Evolutionary conservation across 2,329 filamentous ascomycete species (phyloP), one percentile per base, ranked within the genome.

Genomic region (Camptophora hylomeconis): DNA sequence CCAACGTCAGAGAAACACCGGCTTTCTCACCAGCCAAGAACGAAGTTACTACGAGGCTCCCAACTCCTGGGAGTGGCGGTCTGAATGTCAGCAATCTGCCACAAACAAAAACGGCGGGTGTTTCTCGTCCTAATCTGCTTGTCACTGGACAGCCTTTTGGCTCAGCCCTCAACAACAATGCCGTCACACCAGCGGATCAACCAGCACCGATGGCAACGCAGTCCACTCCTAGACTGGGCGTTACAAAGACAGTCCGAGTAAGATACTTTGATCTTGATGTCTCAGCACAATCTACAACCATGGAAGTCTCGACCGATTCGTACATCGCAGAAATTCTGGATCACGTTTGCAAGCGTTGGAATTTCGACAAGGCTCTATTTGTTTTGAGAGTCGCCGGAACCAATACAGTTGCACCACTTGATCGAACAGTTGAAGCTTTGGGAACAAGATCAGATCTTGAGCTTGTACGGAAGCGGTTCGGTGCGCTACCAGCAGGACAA

Each of bases 301-400:
- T 73, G 28, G 64, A 66, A 29, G 70, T 69, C 17, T 72, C 70
- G 3, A 71, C 69, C 1, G 72, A 76, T 42, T 75, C 69, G 24
- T 77, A 77, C 45, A 70, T 77, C 34, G 72, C 71, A n/a, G 72
- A 77, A 46, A 63, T 77, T 26, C 64, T 77, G 36, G 71, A 75
- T 39, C 62, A 65, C 21, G 67, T 71, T 2, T 76, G 72, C 51
- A 67, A 69, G 34, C 61, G 69, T 37, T 65, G 75, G 45, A 64
- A 67, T 3, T 55, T 76, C n/a, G 72, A 77, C 46, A 75, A 74
- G 47, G 71, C 63, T 1, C 62, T 72, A 12, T 72, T 71, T 41
- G 57, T 75, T 13, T 60, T 77, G 33, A 74, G 74, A 51, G 69
- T 77, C 6, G 63, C 65, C 38, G 68, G 68, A 7, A 72, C 70